Evolutionary conservation across 2,329 filamentous ascomycete species (phyloP), one percentile per base, ranked within the genome.

Genomic region (Monilinia aucupariae): DNA sequence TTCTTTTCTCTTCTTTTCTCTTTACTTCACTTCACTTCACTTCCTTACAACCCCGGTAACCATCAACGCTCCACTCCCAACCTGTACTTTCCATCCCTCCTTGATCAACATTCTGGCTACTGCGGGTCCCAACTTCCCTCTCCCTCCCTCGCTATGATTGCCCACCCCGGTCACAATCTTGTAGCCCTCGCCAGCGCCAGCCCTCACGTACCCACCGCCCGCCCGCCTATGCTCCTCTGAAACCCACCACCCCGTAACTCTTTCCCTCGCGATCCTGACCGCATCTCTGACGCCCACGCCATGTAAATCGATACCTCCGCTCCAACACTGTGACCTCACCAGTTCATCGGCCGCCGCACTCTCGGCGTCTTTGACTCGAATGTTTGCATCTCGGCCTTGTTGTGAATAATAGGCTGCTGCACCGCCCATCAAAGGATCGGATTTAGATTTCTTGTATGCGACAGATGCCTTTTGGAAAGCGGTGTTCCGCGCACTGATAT

Each of bases 61-160:
- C 56, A 86, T 77, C 71, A 93, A 82, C 45, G 84, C 82, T 0
- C 92, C 92, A 34, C 84, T 86, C 50, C 85, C 82, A 51, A 89
- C 81, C 73, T 91, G 84, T 41, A 94, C 79, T 72, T 84, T 91
- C 93, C 93, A 97, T 0, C 92, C 92, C 65, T 93, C 90, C 51
- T 84, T 81, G 47, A 86, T 81, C 49, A 97, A 78, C 72, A 86
- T 87, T 71, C 85, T 87, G 53, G 83, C 86, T n/a, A 97, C 92
- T 20, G 89, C 89, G 63, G 88, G 88, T 6, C 92, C 88, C 64
- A 97, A 75, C 68, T 85, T 86, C 1, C 89, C 90, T 62, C 84
- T 87, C 0, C 92, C 91, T 59, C 88, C 86, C 53, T 85, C 82
- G 70, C 86, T 94, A 75, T 97, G 93, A 61, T 82, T 81, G 1